A percentile compares a stretch with the other conserved stretches of the same genome.
Conservation (phyloP, 1,139 yeast species). For the Candida sanyaensis region DNA sequence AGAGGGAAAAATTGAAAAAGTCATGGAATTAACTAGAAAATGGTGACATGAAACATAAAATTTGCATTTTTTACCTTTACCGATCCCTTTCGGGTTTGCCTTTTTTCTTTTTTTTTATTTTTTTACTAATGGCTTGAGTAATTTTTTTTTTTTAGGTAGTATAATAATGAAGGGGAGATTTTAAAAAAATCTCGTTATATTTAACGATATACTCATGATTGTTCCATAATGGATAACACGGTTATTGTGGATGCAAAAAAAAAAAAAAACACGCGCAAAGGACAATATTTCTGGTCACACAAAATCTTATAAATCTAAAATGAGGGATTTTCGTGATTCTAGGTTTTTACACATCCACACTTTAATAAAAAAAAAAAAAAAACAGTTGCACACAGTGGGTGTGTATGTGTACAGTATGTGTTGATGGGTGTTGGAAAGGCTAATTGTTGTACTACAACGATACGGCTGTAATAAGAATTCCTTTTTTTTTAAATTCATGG, state of each 20-base stretch:
- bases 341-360: too few relatives aligned
- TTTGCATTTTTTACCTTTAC: neutral
- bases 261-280: neutral
- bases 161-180: neutral
- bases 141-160: too few relatives aligned
- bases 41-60: neutral
- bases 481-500: too few relatives aligned
- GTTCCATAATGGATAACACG: neutral
- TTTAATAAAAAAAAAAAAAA: too few relatives aligned
- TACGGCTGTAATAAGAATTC: too few relatives aligned
- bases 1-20: neutral
- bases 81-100: neutral
- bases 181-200: too few relatives aligned
- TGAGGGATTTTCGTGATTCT: too few relatives aligned
- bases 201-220: neutral
- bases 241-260: constrained; percentile 6
- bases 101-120: neutral
- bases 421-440: too few relatives aligned
- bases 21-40: neutral
- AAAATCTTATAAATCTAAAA: neutral
- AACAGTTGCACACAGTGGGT: too few relatives aligned
- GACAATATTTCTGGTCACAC: neutral
- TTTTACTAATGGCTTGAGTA: too few relatives aligned
- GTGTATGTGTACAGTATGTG: too few relatives aligned
- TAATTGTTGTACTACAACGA: too few relatives aligned